Percentiles rank a stretch among this genome's conserved stretches.
These are phyloP conservation scores for Diaporthe capsici DNA, from an alignment of 2,329 filamentous ascomycete genomes.

Conservation along the genomic window DNA sequence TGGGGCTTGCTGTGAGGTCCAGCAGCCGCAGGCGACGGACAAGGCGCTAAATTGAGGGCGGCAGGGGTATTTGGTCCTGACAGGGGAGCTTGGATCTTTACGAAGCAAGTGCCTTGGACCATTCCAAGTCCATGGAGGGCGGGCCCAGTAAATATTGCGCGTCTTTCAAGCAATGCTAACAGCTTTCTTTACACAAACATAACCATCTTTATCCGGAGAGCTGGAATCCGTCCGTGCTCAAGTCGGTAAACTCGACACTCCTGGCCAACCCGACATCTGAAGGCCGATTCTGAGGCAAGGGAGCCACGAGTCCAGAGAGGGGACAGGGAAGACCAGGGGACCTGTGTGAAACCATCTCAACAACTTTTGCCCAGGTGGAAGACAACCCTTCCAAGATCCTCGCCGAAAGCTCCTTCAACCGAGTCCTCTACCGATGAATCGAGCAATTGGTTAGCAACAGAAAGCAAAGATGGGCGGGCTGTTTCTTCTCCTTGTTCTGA, in stretches of 20 bases:
- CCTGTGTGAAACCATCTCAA: constrained; percentile 9
- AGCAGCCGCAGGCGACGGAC: neutral
- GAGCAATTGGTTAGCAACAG: constrained; percentile 11
- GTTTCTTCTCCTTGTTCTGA: constrained; percentile 53
- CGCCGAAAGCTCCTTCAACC: neutral
- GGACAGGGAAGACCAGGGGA: neutral
- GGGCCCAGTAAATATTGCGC: constrained; percentile 18
- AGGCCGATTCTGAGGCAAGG: constrained; percentile 8
- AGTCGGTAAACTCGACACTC: neutral
- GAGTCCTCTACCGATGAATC: constrained; percentile 32
- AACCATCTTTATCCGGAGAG: neutral
- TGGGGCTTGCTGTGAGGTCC: constrained; percentile 13
- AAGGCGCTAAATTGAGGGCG: constrained; percentile 24
- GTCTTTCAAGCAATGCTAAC: neutral
- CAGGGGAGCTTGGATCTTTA: constrained; percentile 32
- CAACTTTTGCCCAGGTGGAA: constrained; percentile 24
- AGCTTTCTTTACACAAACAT: neutral
- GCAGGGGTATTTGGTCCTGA: neutral
- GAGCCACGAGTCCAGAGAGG: neutral
- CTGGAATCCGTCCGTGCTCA: neutral
- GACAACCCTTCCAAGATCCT: neutral
- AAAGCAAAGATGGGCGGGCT: constrained; percentile 48
- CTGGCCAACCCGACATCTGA: neutral
- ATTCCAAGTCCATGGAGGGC: constrained; percentile 8
- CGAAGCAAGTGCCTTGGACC: constrained; percentile 8